phyloP scores from a whole-genome alignment of 2,329 filamentous ascomycete genomes.

The Fusarium pininemorale region DNA sequence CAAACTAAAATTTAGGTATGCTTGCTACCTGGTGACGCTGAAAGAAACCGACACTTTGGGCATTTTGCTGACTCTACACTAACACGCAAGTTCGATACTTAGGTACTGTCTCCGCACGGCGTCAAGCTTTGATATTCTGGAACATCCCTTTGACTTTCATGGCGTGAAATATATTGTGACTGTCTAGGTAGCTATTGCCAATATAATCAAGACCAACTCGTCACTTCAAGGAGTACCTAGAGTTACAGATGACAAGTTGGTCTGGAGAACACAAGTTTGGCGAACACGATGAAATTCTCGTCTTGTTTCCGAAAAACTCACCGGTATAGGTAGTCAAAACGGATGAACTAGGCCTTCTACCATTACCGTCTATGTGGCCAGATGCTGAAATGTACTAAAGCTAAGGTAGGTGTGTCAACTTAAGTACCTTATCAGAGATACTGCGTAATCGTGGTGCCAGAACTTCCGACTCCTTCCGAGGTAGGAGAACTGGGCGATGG shows the following conservation, averaged over 20 bases:
- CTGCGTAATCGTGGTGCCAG: not conserved
- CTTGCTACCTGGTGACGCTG: no score
- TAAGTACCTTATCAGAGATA: not conserved
- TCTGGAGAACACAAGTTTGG: not conserved
- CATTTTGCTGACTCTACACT: not conserved
- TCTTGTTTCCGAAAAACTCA: not conserved
- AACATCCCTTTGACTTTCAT: fast-evolving
- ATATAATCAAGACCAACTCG: not conserved
- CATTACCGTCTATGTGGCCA: not conserved
- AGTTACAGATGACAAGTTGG: not conserved
- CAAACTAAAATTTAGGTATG: no score
- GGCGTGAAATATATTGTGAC: not conserved
- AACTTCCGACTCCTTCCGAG: not conserved
- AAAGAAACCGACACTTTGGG: not conserved
- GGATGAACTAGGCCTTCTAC: not conserved
- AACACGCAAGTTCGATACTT: fast-evolving
- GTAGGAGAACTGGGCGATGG: not conserved
- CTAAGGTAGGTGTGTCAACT: no score
- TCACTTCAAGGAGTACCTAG: not conserved
- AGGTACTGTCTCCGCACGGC: not conserved
- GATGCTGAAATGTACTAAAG: not conserved
- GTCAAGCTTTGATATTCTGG: not conserved
- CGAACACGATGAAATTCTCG: not conserved
- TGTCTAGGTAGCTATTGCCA: fast-evolving
- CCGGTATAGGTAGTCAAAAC: not conserved